phyloP scores from a whole-genome alignment of 768 basidiomycete genomes.

The Mycena kentingensis region DNA sequence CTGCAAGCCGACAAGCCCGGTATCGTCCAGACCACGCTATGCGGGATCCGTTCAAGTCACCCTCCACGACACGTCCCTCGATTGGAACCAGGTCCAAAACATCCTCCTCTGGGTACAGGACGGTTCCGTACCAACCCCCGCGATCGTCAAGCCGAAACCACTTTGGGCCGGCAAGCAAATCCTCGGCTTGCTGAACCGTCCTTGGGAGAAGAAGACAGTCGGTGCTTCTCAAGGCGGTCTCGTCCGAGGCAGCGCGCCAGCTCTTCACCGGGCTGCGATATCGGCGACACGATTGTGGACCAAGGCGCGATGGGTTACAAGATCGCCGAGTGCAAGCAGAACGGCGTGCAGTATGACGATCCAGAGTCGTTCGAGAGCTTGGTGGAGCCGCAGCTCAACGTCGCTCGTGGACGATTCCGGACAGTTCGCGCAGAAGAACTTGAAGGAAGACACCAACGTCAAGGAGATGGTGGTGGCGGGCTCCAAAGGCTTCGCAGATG shows the following conservation, averaged over 20 bases:
- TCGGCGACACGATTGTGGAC: constrained; percentile 98
- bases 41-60: too few relatives aligned
- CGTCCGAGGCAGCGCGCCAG: constrained; percentile 82
- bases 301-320: constrained; percentile 81
- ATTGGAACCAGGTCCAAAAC: too few relatives aligned
- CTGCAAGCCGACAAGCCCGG: too few relatives aligned
- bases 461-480: constrained; percentile 99
- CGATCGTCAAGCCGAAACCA: too few relatives aligned
- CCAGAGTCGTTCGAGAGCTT: constrained; percentile 94
- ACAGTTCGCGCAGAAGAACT: constrained; percentile 92
- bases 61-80: too few relatives aligned
- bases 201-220: too few relatives aligned
- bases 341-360: constrained; percentile 96
- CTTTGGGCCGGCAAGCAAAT: too few relatives aligned
- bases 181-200: too few relatives aligned
- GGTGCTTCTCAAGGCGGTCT: too few relatives aligned
- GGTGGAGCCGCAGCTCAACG: constrained; percentile 89
- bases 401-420: constrained; percentile 95
- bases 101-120: too few relatives aligned
- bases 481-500: constrained; percentile 98
- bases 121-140: too few relatives aligned
- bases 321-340: constrained; percentile 77
- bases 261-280: constrained; percentile 97
- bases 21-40: too few relatives aligned
- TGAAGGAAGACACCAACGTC: constrained; percentile 99